Evolutionary conservation across 257 asterid species (phyloP), one percentile per base, ranked within the genome.

Genomic region (Cordia subcordata): DNA sequence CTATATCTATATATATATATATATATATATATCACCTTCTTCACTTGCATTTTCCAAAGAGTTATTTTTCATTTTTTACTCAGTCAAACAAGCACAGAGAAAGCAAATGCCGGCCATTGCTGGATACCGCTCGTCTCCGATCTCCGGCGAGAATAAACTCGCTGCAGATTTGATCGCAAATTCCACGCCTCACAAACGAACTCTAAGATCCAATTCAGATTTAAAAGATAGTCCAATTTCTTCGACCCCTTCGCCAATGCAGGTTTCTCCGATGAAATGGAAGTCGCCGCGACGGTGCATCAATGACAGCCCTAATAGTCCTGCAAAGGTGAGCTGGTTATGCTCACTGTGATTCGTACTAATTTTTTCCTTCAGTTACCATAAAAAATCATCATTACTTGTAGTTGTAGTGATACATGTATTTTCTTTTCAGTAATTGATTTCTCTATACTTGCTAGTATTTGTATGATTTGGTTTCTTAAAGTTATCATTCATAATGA

Each of bases 201-300:
- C 77, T 20, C 57, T 70, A 68, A 88, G 88, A 73, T 81, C 95
- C 62, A 70, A 73, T 58, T 73, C 79, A 12, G 53, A 62, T 44
- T 16, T 10, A 23, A 40, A 35, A 23, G 53, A 53, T 55, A 33
- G 35, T 49, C 37, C 58, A 23, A 62, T 75, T 55, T 71, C 69
- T 49, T 64, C 77, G 33, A 49, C 65, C 13, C 66, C 57, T 4
- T 60, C 68, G 44, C 77, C 82, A 15, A 46, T 63, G 73, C 78
- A 79, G 52, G 49, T n/a, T 55, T 74, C 86, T 60, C 71, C 77
- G 38, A 50, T 52, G 51, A 80, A 64, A 58, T 38, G 77, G 75
- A 91, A 91, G 68, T 83, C 88, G 49, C 87, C 94, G 38, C 78
- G 95, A 4, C 57, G 77, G 14, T 70, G 84, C 72, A 19, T 61